Evolutionary conservation across 2,329 filamentous ascomycete genomes (phyloP), one percentile per base, ranked within the genome.

Genomic region (Hypoxylon sp.): DNA sequence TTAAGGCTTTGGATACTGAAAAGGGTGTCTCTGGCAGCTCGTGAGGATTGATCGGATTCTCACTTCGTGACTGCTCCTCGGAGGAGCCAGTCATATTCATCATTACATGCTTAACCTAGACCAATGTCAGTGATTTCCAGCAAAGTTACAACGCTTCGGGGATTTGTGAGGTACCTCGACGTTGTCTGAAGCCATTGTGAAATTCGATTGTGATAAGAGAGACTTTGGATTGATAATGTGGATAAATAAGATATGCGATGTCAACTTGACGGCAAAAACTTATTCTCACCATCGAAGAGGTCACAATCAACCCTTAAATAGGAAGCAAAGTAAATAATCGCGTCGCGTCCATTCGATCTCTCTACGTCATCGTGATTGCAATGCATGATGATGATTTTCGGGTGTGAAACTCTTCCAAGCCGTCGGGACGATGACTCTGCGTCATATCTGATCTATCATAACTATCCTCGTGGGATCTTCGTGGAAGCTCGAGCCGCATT

Each of bases 1-100:
- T 20, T 55, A 55, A 45, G 4, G 36, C 26, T 40, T 36, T 55
- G 21, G 35, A 47, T 3, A 35, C n/a, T 2, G 51, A 55, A 26
- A 55, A 51, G 4, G 42, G 46, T 7, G 50, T 48, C 34, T 29
- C 32, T 8, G 50, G 50, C 1, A 31, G 13, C 19, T 23, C 29
- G 7, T 8, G 36, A 13, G 27, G 31, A 5, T 23, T 32, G 12
- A 19, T 11, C 20, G 15, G 9, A 19, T 4, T 7, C 12, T 15
- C 16, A 11, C n/a, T 11, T 17, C 30, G 15, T 9, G 13, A 34
- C 5, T 15, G 15, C 11, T 9, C n/a, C 30, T 34, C 15, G 13
- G 9, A n/a, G 30, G 15, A 15, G 2, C 13, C 17, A 12, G 16
- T 4, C 11, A 35, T 5, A 7, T n/a, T n/a, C n/a, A n/a, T n/a